Conservation (phyloP, 495 filamentous ascomycete genomes). For the Astrothelium macrocarpum region DNA sequence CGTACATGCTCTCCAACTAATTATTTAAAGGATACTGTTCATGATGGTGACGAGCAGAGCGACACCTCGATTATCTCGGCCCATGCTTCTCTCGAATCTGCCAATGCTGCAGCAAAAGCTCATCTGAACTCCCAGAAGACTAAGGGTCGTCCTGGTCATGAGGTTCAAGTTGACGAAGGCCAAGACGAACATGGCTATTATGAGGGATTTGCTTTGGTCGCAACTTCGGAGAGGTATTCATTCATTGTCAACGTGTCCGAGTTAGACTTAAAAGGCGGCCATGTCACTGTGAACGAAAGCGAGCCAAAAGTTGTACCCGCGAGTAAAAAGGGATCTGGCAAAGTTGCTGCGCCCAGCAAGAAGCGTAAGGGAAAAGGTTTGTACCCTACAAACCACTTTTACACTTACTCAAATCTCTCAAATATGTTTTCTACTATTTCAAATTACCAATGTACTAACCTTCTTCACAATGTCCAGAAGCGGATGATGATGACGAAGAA, state of each 20-base stretch:
- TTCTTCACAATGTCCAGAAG: too few species aligned
- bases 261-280: background rate
- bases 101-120: background rate
- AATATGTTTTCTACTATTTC: too few species aligned
- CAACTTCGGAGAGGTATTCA: background rate
- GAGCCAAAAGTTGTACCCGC: background rate
- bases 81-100: background rate
- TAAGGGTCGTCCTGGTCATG: background rate
- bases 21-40: background rate
- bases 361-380: background rate
- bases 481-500: background rate
- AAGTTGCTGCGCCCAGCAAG: background rate
- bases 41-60: background rate
- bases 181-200: background rate
- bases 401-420: too few species aligned
- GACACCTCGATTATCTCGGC: background rate
- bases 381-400: too few species aligned
- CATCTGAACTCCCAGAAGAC: background rate
- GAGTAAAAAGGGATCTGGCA: background rate
- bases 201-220: background rate
- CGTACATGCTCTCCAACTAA: background rate
- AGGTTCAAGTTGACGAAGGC: background rate
- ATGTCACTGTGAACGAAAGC: background rate
- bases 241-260: background rate
- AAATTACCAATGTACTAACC: too few species aligned